A percentile compares a stretch with the other conserved stretches of the same genome.
phyloP scores from a whole-genome alignment of 2,329 filamentous ascomycete species.

The Penicillium rolfsii region DNA sequence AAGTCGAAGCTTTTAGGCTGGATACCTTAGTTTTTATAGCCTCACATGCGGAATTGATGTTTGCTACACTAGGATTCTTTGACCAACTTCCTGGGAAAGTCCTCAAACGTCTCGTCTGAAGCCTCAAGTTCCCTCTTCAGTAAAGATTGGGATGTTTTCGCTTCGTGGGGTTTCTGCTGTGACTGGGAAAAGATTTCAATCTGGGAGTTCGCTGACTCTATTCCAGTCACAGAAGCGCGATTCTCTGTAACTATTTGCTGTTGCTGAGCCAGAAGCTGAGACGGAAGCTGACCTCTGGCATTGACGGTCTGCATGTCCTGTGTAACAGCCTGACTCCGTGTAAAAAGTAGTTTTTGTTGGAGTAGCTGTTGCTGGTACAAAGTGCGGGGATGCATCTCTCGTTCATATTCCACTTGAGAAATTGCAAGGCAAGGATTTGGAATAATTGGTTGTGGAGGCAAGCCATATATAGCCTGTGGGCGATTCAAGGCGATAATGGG shows the following conservation, averaged over 20 bases:
- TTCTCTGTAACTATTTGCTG: not conserved
- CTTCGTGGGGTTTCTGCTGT: not conserved
- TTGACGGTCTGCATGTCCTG: no score
- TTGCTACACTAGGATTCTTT: no score
- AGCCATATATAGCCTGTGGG: not conserved
- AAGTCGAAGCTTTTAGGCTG: no score
- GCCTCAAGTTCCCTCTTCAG: not conserved
- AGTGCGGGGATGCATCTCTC: not conserved
- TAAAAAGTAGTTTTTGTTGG: no score
- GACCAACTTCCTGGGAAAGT: no score
- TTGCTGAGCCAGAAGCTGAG: no score
- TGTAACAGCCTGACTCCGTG: no score
- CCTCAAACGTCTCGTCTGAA: not conserved
- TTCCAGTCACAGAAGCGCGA: not conserved
- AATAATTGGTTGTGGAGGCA: not conserved
- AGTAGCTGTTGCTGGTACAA: not conserved
- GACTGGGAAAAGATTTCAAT: not conserved
- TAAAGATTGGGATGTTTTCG: not conserved
- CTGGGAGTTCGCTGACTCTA: not conserved
- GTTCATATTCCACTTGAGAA: not conserved
- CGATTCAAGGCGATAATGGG: slow-evolving; percentile 3
- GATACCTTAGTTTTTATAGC: no score
- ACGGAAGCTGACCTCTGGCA: no score
- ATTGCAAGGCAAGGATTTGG: not conserved
- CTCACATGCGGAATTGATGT: no score